Evolutionary conservation across 305 asterid genomes (phyloP).

Genomic region (Euphrasia arctica): DNA sequence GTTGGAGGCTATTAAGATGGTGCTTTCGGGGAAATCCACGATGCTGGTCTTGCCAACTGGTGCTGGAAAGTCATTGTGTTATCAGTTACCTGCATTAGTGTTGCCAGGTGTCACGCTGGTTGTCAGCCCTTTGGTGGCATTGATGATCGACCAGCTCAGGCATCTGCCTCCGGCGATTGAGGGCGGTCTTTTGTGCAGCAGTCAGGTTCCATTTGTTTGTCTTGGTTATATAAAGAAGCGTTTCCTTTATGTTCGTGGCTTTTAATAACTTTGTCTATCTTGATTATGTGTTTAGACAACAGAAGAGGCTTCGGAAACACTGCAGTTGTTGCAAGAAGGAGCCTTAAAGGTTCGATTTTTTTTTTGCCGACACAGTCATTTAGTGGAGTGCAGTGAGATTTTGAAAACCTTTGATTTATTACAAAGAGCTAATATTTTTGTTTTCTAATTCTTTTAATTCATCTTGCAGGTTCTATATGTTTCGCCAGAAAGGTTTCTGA

Average conservation of each 20-base stretch:
- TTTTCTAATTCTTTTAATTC: constrained; percentile 19
- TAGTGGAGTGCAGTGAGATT: too few relatives aligned
- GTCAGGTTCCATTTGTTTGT: constrained; percentile 55
- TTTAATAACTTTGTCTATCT: constrained; percentile 23
- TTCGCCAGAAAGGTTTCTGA: constrained; percentile 93
- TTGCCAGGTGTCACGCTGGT: constrained; percentile 81
- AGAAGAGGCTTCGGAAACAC: constrained; percentile 76
- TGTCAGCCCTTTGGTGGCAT: constrained; percentile 88
- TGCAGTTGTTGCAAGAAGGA: constrained; percentile 67
- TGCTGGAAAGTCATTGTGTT: constrained; percentile 88
- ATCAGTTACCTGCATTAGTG: constrained; percentile 83
- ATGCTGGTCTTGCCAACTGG: constrained; percentile 97
- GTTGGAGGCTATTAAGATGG: constrained; percentile 86
- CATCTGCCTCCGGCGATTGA: constrained; percentile 71
- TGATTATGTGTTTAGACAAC: constrained; percentile 47
- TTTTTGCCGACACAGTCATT: too few relatives aligned
- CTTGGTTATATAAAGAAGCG: constrained; percentile 6
- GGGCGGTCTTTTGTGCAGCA: constrained; percentile 84
- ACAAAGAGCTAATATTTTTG: constrained; percentile 9
- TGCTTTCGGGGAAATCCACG: constrained; percentile 69
- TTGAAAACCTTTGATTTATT: too few relatives aligned
- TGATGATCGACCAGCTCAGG: constrained; percentile 97
- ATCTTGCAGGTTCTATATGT: constrained; percentile 85
- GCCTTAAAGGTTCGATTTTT: constrained; percentile 56
- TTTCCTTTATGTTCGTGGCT: constrained; percentile 8